Evolutionary conservation across 108 stramenopile species (phyloP).

Genomic region (Cyclotella cryptica): DNA sequence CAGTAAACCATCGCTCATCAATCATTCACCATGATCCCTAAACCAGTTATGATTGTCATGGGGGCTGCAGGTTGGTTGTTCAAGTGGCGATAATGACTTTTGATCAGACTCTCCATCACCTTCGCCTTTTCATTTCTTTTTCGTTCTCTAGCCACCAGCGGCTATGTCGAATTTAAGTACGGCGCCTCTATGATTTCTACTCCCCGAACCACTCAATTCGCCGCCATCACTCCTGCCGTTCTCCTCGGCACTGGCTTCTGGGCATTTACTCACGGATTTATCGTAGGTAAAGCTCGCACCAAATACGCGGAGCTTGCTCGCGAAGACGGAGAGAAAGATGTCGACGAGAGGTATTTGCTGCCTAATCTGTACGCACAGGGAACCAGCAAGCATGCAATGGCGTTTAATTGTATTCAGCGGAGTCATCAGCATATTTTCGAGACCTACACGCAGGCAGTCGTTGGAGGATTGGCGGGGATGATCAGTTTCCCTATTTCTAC

Average conservation of each 20-base stretch:
- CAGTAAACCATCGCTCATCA: not conserved
- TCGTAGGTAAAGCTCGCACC: slow-evolving; percentile 57
- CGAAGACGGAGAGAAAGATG: slow-evolving; percentile 69
- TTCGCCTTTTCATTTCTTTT: slow-evolving; percentile 4
- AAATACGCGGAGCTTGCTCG: slow-evolving; percentile 63
- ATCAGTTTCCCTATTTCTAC: slow-evolving; percentile 47
- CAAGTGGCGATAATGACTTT: not conserved
- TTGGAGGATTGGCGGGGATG: slow-evolving; percentile 38
- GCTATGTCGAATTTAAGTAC: slow-evolving; percentile 28
- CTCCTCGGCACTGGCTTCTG: slow-evolving; percentile 61
- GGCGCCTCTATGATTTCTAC: not conserved
- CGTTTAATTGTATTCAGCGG: slow-evolving; percentile 71
- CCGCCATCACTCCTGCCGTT: slow-evolving; percentile 52
- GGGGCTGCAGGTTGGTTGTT: not conserved
- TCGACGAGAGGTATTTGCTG: slow-evolving; percentile 57
- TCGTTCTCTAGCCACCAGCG: slow-evolving; percentile 15
- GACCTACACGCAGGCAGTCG: slow-evolving; percentile 47
- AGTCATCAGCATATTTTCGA: slow-evolving; percentile 75
- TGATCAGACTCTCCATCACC: not conserved
- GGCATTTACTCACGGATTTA: slow-evolving; percentile 55
- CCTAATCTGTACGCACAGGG: slow-evolving; percentile 73
- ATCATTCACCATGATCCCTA: not conserved
- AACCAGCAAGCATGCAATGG: slow-evolving; percentile 57
- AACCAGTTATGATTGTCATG: not conserved
- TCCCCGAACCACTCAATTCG: slow-evolving; percentile 14